phyloP scores from a whole-genome alignment of 2,329 filamentous ascomycete species.

The Sclerotinia nivalis region DNA sequence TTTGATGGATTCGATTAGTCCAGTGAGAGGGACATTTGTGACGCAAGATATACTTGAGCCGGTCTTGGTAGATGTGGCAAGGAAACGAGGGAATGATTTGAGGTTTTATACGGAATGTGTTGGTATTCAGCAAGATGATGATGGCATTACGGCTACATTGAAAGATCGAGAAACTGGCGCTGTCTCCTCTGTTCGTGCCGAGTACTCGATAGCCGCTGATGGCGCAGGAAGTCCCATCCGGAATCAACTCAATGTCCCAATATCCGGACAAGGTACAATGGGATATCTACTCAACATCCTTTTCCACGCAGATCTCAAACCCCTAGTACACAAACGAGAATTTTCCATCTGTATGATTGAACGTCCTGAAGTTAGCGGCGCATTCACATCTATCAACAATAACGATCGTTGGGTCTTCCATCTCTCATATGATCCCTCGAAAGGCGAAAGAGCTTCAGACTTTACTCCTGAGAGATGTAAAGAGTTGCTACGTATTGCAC shows the following conservation, averaged over 20 bases:
- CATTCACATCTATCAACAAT: constrained; percentile 38
- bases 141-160: constrained; percentile 37
- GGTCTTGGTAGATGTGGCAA: constrained; percentile 42
- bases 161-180: constrained; percentile 26
- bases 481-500: constrained; percentile 36
- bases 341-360: constrained; percentile 42
- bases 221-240: constrained; percentile 40
- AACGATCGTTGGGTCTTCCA: constrained; percentile 38
- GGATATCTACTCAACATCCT: constrained; percentile 43
- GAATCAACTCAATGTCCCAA: constrained; percentile 37
- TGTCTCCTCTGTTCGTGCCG: constrained; percentile 34
- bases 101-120: constrained; percentile 41
- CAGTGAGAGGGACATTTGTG: constrained; percentile 37
- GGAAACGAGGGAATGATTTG: constrained; percentile 42
- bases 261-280: constrained; percentile 40
- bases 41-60: constrained; percentile 47
- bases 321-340: constrained; percentile 39
- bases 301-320: constrained; percentile 40
- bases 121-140: constrained; percentile 31
- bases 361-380: constrained; percentile 26
- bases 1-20: constrained; percentile 26
- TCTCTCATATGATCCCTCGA: constrained; percentile 33
- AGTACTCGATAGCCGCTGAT: constrained; percentile 46
- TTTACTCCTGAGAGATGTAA: constrained; percentile 32
- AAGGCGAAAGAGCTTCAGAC: constrained; percentile 31